Percentiles rank a stretch among this genome's conserved stretches.
Conservation (phyloP, 805 yeast genomes). For the Lipomyces orientalis region DNA sequence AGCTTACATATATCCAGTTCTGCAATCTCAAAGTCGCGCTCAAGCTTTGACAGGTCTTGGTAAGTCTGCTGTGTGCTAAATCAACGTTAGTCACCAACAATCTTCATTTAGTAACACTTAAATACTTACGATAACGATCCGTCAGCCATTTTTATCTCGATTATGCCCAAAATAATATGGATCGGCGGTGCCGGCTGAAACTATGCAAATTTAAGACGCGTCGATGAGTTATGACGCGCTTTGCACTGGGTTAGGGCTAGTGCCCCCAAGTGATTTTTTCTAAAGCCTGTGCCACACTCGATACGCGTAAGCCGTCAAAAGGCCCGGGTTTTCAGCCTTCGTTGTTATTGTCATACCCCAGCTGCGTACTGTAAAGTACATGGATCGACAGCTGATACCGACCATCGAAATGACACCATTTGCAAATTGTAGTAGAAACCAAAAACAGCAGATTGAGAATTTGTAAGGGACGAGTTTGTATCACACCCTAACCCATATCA, state of each 20-base stretch:
- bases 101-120: background rate
- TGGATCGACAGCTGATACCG: no score
- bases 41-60: slow-evolving; percentile 38
- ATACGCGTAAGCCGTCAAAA: no score
- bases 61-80: slow-evolving; percentile 18
- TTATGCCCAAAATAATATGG: background rate
- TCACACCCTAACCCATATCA: background rate
- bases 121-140: background rate
- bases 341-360: no score
- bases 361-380: no score
- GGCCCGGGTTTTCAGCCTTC: no score
- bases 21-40: slow-evolving; percentile 35
- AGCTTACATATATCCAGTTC: slow-evolving; percentile 10
- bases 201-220: background rate
- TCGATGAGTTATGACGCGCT: background rate
- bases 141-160: background rate
- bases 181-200: background rate
- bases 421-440: no score
- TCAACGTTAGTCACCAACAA: background rate
- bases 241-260: background rate
- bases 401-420: no score
- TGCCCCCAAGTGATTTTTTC: no score
- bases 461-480: no score
- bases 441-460: no score
- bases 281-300: no score